Evolutionary conservation across 768 basidiomycete genomes (phyloP), one percentile per base, ranked within the genome.

Genomic region (Amanita brunnescens): DNA sequence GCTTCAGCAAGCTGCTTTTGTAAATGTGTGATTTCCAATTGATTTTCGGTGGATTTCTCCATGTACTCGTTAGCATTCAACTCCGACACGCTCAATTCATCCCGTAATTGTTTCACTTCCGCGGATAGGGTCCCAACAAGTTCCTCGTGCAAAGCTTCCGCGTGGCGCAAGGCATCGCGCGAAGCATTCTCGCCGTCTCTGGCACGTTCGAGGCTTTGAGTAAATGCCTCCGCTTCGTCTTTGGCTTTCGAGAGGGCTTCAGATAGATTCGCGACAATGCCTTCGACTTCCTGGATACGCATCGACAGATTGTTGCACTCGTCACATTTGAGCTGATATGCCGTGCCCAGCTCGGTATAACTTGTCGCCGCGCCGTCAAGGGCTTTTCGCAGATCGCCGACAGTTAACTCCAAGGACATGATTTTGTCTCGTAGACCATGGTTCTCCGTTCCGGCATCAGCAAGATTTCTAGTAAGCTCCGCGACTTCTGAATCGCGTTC

Each of bases 11-110:
- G 26, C 54, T 54, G 53, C 9, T 23, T 38, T 43, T 37, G 51
- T 41, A 59, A 48, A 46, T 49, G 37, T 9, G 16, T 10, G 26
- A 59, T 41, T 16, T 8, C 14, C 20, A 20, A 38, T n/a, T 54
- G 49, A 37, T 55, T 55, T 43, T 37, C 44, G 10, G 46, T 34
- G 5, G 52, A 29, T 26, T 49, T 44, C 13, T 47, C 21, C 20
- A 47, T 37, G 35, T 52, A 39, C 4, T 14, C 47, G 35, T 48
- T 48, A n/a, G 41, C 41, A 37, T 20, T 35, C 42, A 49, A 41
- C 61, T 49, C 18, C 54, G 33, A 21, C 16, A 34, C 21, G 23
- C 16, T 40, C 3, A 26, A 29, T 14, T 24, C 12, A 10, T 35
- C 10, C 16, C 42, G 20, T 26, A 44, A 30, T 34, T 51, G 49